phyloP scores from a whole-genome alignment of 441 rosid genomes.

The Adansonia rubrostipa region DNA sequence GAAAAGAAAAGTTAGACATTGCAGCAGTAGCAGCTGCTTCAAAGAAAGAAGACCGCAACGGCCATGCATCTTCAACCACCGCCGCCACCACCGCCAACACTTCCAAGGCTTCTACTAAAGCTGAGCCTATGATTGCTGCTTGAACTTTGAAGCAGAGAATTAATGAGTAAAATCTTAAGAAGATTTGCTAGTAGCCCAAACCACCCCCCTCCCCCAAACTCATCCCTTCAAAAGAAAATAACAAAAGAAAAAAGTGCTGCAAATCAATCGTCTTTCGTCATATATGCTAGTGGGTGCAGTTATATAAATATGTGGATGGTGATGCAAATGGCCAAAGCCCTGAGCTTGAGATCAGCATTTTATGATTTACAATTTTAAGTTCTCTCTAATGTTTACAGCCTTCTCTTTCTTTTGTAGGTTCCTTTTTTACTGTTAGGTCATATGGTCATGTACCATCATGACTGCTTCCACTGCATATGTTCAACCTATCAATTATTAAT shows the following conservation, averaged over 20 bases:
- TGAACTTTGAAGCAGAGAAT: constrained; percentile 16
- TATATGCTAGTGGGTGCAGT: constrained; percentile 11
- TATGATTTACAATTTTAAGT: not conserved
- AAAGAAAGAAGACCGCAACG: constrained; percentile 25
- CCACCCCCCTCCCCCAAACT: too few species aligned
- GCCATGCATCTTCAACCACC: constrained; percentile 26
- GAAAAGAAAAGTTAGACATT: constrained; percentile 37
- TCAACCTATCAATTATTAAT: not conserved
- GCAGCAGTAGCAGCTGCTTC: not conserved
- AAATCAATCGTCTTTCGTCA: not conserved
- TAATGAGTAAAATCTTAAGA: not conserved
- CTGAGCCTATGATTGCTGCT: constrained; percentile 37
- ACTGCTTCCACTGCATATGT: not conserved
- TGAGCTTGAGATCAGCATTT: constrained; percentile 18
- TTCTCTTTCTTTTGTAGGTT: not conserved
- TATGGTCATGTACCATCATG: not conserved
- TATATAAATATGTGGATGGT: constrained; percentile 8
- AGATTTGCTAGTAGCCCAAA: not conserved
- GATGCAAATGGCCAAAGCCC: constrained; percentile 18
- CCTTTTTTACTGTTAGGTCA: not conserved
- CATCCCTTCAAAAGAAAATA: too few species aligned
- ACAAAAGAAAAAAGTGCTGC: not conserved
- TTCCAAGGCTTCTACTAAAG: constrained; percentile 29
- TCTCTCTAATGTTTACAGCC: not conserved
- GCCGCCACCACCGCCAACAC: constrained; percentile 1